phyloP scores from a whole-genome alignment of 176 grass and related monocot genomes.

The Puccinellia tenuiflora region DNA sequence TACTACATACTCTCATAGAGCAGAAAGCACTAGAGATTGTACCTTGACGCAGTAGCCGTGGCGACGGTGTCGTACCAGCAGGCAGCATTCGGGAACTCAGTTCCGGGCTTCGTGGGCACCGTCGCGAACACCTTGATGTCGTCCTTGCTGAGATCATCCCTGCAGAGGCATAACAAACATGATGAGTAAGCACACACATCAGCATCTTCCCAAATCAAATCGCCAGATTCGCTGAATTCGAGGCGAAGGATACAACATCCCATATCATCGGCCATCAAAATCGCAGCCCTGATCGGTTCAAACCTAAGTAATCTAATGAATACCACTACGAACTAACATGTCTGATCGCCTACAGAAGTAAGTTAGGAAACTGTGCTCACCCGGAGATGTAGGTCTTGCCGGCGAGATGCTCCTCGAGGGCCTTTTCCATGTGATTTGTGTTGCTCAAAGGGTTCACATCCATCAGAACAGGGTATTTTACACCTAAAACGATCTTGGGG shows the following conservation, averaged over 20 bases:
- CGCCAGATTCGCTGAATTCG: neutral
- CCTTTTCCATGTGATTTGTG: no score
- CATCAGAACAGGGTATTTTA: no score
- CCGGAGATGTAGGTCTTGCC: slow-evolving; percentile 77
- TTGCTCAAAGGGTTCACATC: no score
- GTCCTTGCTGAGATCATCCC: slow-evolving; percentile 63
- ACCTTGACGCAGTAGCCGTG: slow-evolving; percentile 57
- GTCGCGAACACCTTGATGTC: slow-evolving; percentile 64
- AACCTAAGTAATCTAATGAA: neutral
- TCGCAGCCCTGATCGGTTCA: neutral
- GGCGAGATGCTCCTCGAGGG: slow-evolving; percentile 61
- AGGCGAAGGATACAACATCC: neutral
- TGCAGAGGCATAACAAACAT: slow-evolving; percentile 13
- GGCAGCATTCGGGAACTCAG: slow-evolving; percentile 46
- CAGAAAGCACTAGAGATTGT: neutral
- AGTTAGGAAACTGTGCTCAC: slow-evolving; percentile 18
- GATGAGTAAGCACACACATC: neutral
- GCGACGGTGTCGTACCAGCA: slow-evolving; percentile 60
- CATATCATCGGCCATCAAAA: neutral
- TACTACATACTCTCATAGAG: no score
- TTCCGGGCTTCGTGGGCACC: slow-evolving; percentile 52
- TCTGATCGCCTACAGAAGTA: neutral
- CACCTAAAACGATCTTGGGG: no score
- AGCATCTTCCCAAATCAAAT: neutral
- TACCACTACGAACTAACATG: neutral